Base-by-base conservation (phyloP, 495 filamentous ascomycete species). In the Aspergillus olivimuriae region DNA sequence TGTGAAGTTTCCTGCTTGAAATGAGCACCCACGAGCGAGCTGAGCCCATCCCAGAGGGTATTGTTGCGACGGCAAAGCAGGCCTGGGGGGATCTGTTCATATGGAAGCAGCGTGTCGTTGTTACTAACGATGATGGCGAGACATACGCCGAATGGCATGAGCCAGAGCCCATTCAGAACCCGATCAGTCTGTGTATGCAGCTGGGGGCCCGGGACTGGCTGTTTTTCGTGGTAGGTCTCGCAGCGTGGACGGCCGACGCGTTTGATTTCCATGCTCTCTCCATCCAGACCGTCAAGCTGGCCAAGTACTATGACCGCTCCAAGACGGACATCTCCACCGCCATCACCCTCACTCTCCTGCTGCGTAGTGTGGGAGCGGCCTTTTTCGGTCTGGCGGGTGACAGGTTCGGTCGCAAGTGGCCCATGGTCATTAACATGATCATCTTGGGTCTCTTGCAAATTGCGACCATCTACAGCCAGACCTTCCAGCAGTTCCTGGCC, bases 231-330 rank as follows among this genome's bases (percentile, higher is more conserved):
- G 78, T 82, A 9, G 81, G 80, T 16, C 70, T 84, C 52, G 43
- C 60, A 10, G 76, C 82, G 3, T 87, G 81, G 82, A 80, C 73
- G 12, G 78, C 80, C 11, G 83, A 86, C 58, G 82, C 81, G 4
- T 86, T 84, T 60, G 86, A 90, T 60, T 89, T 89, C 60, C 81
- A 87, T 56, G 80, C 84, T 3, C 67, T 90, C 4, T 80, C 82
- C 4, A 83, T 88, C 43, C 83, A 85, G 45, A 77, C 80, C 12
- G 70, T 75, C 37, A 83, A 84, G 58, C 68, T 89, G 24, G 73
- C 84, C 1, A 63, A 74, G 3, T 86, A 86, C 55, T 89, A 83
- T 53, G 58, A 65, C 1, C 67, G 60, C n/a, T 64, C 61, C 43
- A 86, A 78, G 57, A 86, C 82, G n/a, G 71, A 80, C 14, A 77